Evolutionary conservation across 768 basidiomycete species (phyloP).

Genomic region (Rhodotorula sphaerocarpa): DNA sequence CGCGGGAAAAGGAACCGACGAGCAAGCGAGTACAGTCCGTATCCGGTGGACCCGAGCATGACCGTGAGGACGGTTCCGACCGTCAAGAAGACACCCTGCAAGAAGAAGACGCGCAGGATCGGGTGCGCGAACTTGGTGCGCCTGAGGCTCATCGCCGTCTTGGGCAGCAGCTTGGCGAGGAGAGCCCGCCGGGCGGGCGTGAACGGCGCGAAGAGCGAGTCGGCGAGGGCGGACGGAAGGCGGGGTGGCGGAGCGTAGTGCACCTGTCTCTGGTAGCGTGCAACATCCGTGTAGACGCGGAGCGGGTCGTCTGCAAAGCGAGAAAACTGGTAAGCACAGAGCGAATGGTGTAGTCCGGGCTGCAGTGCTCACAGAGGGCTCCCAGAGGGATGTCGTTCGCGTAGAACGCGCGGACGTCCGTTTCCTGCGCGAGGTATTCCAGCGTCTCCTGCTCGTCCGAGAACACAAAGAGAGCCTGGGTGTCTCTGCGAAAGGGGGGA

Average conservation of each 20-base stretch:
- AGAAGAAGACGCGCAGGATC: slow-evolving; percentile 7
- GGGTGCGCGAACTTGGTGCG: neutral
- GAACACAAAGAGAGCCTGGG: neutral
- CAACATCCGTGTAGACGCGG: neutral
- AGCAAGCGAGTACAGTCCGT: too few species aligned
- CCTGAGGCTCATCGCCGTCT: neutral
- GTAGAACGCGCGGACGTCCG: neutral
- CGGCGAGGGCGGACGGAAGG: neutral
- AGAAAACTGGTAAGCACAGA: neutral
- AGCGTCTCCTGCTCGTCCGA: neutral
- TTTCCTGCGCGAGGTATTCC: neutral
- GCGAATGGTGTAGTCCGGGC: neutral
- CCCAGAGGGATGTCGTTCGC: neutral
- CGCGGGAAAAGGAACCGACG: too few species aligned
- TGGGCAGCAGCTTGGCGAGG: neutral
- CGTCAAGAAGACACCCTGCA: slow-evolving; percentile 3
- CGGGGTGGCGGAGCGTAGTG: neutral
- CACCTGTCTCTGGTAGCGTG: neutral
- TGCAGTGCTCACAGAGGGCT: neutral
- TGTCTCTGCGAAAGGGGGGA: neutral
- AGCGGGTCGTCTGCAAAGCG: neutral
- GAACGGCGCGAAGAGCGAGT: neutral
- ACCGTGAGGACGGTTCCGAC: neutral
- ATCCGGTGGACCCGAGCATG: neutral
- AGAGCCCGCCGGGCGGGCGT: neutral